Base-by-base conservation (phyloP, 2,329 filamentous ascomycete species). In the Fusarium neocosmosporiellum region DNA sequence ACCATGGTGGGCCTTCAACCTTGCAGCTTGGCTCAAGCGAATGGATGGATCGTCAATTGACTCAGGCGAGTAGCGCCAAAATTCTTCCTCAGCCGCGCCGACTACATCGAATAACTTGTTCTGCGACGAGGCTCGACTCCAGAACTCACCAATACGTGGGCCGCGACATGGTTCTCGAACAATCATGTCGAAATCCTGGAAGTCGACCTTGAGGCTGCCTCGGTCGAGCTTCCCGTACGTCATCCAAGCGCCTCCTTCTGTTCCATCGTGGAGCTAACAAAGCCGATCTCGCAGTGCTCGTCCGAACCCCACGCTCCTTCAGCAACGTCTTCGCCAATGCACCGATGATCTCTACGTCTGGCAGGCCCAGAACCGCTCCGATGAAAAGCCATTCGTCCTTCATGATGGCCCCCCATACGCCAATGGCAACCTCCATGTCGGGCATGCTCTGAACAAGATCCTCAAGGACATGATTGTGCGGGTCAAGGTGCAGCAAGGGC, bases 371-470 rank as follows among this genome's bases (percentile, higher is more conserved):
- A 83, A 86, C 67, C 84, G 90, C 71, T 84, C 88, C 4, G 83
- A 88, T 53, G 83, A 88, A 37, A 83, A 89, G 48, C 86, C 88
- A 0, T 99, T 98, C 74, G 86, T 95, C 2, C 86, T 99, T 10
- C 96, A 98, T 80, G 96, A 99, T 90, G 96, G 96, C 1, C 96
- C 96, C 0, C 96, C 96, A 0, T 99, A 98, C 81, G 96, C 96
- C 72, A 99, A 99, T 84, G 96, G 96, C 16, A 89, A 88, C 50
- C 88, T 99, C 11, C 96, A 99, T 79, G 91, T 97, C 69, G 96
- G 96, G 4, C 96, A 99, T 86, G 95, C 96, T 37, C 86, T 99
- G 79, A 99, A 99, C 83, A 99, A 99, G 84, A 92, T 98, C 75
- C 87, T 98, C 67, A 99, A 99, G 85, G 96, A 99, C 83, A 93